Percentiles rank a stretch among this genome's conserved stretches.
These are phyloP conservation scores for Candida endomychidarum DNA, from an alignment of 805 yeast species.

Conservation along the genomic window DNA sequence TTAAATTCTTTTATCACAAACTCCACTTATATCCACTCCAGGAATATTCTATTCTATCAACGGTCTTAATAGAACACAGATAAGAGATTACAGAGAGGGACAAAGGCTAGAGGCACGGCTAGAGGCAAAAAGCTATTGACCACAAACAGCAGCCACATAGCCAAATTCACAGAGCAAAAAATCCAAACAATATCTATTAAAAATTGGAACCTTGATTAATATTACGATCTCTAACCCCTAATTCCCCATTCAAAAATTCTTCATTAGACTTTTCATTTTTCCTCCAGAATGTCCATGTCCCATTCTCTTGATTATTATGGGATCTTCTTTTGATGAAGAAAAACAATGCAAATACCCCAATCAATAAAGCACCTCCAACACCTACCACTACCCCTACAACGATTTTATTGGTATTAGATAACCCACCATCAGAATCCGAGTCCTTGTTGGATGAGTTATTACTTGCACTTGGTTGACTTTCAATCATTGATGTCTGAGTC, in stretches of 20 bases:
- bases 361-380: conserved; percentile 42
- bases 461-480: conserved; percentile 25
- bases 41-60: no score
- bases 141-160: no score
- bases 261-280: conserved; percentile 44
- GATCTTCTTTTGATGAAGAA: conserved; percentile 37
- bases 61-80: no score
- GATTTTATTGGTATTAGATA: conserved; percentile 41
- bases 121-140: no score
- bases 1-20: no score
- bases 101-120: no score
- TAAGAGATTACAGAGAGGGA: no score
- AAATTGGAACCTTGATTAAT: conserved; percentile 49
- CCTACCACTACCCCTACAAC: conserved; percentile 51
- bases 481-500: conserved; percentile 36
- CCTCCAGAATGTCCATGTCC: conserved; percentile 51
- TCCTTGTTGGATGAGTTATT: conserved; percentile 11
- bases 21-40: no score
- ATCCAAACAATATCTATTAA: conserved; percentile 14
- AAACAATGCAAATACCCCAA: conserved; percentile 34
- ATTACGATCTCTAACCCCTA: conserved; percentile 48
- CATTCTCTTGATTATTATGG: conserved; percentile 26
- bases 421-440: conserved; percentile 27
- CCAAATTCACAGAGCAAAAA: no score
- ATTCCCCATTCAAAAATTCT: conserved; percentile 44